Evolutionary conservation across 352 stramenopile species (phyloP).

Genomic region (Saprolegnia parasitica): DNA sequence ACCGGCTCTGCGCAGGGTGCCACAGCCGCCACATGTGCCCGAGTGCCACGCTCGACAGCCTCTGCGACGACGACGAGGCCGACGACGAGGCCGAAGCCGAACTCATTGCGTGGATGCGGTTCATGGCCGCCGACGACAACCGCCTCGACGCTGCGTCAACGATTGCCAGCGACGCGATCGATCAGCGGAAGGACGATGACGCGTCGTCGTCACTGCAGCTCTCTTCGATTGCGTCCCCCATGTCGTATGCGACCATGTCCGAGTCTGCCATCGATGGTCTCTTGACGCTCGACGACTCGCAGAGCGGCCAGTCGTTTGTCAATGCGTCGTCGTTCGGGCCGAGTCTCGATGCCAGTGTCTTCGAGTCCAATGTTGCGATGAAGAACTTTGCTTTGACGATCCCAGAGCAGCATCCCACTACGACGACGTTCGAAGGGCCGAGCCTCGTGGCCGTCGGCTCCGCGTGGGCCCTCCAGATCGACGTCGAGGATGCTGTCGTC

Average conservation of each 20-base stretch:
- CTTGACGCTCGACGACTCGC: neutral
- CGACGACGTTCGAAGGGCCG: neutral
- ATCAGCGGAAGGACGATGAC: no score
- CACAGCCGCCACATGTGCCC: slow-evolving; percentile 9
- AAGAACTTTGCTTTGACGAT: neutral
- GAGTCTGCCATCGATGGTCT: neutral
- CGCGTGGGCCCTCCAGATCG: slow-evolving; percentile 11
- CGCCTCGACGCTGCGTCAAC: neutral
- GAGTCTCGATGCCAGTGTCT: neutral
- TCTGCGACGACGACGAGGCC: neutral
- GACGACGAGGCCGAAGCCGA: neutral
- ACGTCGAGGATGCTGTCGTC: neutral
- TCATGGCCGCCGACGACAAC: neutral
- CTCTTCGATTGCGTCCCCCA: neutral
- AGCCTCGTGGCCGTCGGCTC: neutral
- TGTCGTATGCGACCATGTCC: neutral
- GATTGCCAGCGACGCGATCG: neutral
- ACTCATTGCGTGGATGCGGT: slow-evolving; percentile 6
- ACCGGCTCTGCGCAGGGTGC: neutral
- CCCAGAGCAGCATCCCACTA: neutral
- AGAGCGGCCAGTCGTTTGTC: neutral
- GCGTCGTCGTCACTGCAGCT: neutral
- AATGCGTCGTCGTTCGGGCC: neutral
- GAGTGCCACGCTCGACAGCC: no score
- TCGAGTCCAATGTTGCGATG: slow-evolving; percentile 4